phyloP scores from a whole-genome alignment of 2,329 filamentous ascomycete genomes.

The Arachnomyces sp. region DNA sequence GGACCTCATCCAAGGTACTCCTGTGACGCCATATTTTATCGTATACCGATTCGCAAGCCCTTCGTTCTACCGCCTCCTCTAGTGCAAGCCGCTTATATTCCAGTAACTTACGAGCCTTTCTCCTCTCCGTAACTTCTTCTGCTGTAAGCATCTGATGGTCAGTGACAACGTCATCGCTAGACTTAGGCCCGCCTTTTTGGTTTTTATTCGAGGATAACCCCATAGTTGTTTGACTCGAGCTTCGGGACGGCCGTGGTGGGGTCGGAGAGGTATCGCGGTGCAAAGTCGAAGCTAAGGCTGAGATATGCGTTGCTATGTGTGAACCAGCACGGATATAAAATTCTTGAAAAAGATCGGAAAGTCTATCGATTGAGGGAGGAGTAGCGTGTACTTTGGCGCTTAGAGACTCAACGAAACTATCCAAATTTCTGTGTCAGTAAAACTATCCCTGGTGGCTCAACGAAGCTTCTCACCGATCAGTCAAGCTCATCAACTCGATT shows the following conservation, averaged over 20 bases:
- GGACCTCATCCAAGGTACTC: constrained; percentile 85
- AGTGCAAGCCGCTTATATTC: constrained; percentile 69
- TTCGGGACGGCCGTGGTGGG: constrained; percentile 43
- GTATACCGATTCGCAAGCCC: constrained; percentile 79
- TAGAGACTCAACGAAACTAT: constrained; percentile 82
- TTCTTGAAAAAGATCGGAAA: constrained; percentile 85
- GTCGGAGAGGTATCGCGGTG: constrained; percentile 58
- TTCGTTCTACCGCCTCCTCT: constrained; percentile 86
- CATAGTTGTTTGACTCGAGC: constrained; percentile 50
- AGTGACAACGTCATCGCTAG: constrained; percentile 28
- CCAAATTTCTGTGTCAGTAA: neutral
- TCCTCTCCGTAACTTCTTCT: constrained; percentile 72
- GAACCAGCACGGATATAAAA: constrained; percentile 78
- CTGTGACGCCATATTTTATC: constrained; percentile 83
- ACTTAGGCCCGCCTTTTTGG: constrained; percentile 36
- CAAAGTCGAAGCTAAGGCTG: constrained; percentile 65
- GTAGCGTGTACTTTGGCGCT: constrained; percentile 77
- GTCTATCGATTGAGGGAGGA: constrained; percentile 72
- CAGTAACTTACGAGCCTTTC: constrained; percentile 67
- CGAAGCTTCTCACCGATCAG: constrained; percentile 60
- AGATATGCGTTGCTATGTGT: constrained; percentile 82
- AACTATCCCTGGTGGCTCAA: neutral
- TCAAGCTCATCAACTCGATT: constrained; percentile 84
- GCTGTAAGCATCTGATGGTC: constrained; percentile 86
- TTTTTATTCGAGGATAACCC: constrained; percentile 48